Evolutionary conservation across 2,329 filamentous ascomycete species (phyloP).

Genomic region (Zymoseptoria ardabiliae): DNA sequence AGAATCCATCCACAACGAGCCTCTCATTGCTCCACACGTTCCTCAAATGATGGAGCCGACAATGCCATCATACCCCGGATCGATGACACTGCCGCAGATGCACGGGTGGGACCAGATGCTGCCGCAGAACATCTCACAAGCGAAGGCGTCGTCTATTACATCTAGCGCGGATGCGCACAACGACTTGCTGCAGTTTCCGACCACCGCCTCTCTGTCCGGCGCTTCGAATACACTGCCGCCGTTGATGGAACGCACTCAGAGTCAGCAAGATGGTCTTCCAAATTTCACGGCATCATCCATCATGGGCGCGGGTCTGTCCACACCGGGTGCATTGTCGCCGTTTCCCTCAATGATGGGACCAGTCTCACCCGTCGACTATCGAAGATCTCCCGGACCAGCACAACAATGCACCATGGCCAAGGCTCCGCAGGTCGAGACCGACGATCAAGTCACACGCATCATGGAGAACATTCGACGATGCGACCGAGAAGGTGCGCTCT

Average conservation of each 20-base stretch:
- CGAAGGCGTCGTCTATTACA: slow-evolving; percentile 67
- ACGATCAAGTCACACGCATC: slow-evolving; percentile 78
- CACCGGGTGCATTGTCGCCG: slow-evolving; percentile 67
- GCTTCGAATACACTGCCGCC: slow-evolving; percentile 50
- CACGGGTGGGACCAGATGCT: slow-evolving; percentile 82
- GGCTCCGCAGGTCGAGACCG: slow-evolving; percentile 72
- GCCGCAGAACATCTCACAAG: slow-evolving; percentile 59
- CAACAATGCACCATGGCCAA: slow-evolving; percentile 58
- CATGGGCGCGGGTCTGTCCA: slow-evolving; percentile 56
- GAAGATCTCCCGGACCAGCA: slow-evolving; percentile 61
- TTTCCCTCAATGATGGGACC: slow-evolving; percentile 61
- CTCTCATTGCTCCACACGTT: slow-evolving; percentile 65
- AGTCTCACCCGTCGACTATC: slow-evolving; percentile 61
- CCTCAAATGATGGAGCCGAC: slow-evolving; percentile 69
- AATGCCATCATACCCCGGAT: slow-evolving; percentile 58
- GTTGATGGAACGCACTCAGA: slow-evolving; percentile 49
- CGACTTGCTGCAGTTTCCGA: slow-evolving; percentile 47
- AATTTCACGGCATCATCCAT: slow-evolving; percentile 64
- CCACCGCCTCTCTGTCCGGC: slow-evolving; percentile 15
- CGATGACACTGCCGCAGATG: slow-evolving; percentile 76
- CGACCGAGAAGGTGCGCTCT: slow-evolving; percentile 74
- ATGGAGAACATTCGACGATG: slow-evolving; percentile 76
- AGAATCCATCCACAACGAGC: slow-evolving; percentile 46
- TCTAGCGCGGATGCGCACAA: slow-evolving; percentile 34
- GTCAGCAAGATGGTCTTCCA: slow-evolving; percentile 36